A percentile compares a stretch with the other conserved stretches of the same genome.
phyloP scores from a whole-genome alignment of 768 basidiomycete genomes.

The Suillus brevipes region DNA sequence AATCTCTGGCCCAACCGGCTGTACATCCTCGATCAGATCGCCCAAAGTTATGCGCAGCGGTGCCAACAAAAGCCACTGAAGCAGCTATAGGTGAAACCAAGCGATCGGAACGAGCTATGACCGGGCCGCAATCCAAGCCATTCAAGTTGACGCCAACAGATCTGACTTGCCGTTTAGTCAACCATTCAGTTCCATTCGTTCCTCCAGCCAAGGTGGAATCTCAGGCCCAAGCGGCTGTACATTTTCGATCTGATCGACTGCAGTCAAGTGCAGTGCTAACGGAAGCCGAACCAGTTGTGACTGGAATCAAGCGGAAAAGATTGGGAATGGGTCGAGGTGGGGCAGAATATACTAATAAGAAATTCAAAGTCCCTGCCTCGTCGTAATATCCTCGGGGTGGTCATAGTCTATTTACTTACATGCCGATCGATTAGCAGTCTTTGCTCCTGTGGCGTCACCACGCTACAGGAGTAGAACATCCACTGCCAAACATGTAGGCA shows the following conservation, averaged over 20 bases:
- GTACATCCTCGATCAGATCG: conserved; percentile 4
- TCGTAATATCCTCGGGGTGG: conserved; percentile 2
- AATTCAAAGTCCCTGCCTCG: conserved; percentile 57
- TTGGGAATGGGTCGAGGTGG: conserved; percentile 59
- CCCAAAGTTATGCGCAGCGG: background rate
- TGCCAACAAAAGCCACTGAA: background rate
- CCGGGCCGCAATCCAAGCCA: background rate
- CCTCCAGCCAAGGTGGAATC: background rate
- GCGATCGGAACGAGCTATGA: background rate
- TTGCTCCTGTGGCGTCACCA: background rate
- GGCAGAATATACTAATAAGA: conserved; percentile 64
- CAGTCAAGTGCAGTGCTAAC: background rate
- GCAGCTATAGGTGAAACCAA: background rate
- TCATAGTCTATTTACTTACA: conserved; percentile 1
- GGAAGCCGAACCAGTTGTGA: background rate
- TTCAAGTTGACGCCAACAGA: background rate
- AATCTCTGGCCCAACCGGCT: background rate
- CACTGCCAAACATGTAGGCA: background rate
- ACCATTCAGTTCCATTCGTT: background rate
- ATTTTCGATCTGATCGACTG: conserved; percentile 1
- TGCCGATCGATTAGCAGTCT: background rate
- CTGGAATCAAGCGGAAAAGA: conserved; percentile 53
- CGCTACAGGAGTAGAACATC: background rate
- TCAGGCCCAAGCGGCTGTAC: background rate
- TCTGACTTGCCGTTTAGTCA: background rate